Percentiles rank a stretch among this genome's conserved stretches.
Evolutionary conservation across 2,329 filamentous ascomycete species (phyloP).

Genomic region (Colletotrichum tabaci): DNA sequence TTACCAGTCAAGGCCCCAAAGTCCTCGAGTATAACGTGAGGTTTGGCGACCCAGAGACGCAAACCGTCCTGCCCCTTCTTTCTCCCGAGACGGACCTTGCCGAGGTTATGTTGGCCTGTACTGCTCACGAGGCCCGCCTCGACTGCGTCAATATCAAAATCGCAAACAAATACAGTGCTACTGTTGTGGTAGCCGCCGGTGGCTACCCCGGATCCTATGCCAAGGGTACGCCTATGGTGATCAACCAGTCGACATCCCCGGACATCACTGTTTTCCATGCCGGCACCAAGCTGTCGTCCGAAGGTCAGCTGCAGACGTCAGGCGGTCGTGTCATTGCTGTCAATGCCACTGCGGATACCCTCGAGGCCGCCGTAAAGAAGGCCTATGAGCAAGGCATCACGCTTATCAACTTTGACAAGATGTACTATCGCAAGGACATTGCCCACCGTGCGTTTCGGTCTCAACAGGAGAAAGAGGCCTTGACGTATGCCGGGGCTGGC

Average conservation of each 20-base stretch:
- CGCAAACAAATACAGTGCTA: slow-evolving; percentile 78
- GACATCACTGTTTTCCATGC: slow-evolving; percentile 86
- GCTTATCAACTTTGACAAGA: slow-evolving; percentile 82
- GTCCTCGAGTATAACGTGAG: slow-evolving; percentile 92
- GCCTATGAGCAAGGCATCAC: slow-evolving; percentile 81
- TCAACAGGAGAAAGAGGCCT: slow-evolving; percentile 61
- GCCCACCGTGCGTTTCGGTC: slow-evolving; percentile 79
- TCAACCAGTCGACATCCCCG: slow-evolving; percentile 52
- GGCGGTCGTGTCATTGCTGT: slow-evolving; percentile 91
- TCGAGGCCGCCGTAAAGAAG: slow-evolving; percentile 83
- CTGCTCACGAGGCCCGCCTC: slow-evolving; percentile 73
- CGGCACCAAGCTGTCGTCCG: slow-evolving; percentile 74
- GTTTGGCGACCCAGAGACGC: slow-evolving; percentile 90
- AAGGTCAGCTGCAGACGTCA: slow-evolving; percentile 75
- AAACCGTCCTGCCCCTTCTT: slow-evolving; percentile 84
- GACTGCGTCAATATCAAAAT: slow-evolving; percentile 75
- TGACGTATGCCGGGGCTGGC: slow-evolving; percentile 94
- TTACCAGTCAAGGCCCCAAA: slow-evolving; percentile 81
- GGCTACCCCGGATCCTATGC: slow-evolving; percentile 87
- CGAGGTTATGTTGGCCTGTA: slow-evolving; percentile 86
- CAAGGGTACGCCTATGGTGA: slow-evolving; percentile 74
- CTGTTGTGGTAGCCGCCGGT: slow-evolving; percentile 87
- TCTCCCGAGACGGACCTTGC: slow-evolving; percentile 84
- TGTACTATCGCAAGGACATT: slow-evolving; percentile 91
- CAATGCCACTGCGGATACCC: slow-evolving; percentile 75